Percentiles rank a stretch among this genome's conserved stretches.
These are phyloP conservation scores for Ceriops decandra DNA, from an alignment of 345 rosid genomes.

Conservation along the genomic window DNA sequence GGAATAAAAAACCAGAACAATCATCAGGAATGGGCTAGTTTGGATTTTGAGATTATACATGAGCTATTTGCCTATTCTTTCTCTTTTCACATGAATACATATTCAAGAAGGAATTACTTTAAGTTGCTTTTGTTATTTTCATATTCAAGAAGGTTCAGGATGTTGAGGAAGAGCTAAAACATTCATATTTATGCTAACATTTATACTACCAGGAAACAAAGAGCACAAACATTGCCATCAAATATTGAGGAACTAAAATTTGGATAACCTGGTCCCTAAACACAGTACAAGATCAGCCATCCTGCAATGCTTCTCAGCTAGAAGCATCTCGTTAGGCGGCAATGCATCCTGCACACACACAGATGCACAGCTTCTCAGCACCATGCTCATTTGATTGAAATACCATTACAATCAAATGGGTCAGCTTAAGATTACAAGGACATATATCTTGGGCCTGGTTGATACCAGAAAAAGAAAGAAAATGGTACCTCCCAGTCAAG, in stretches of 20 bases:
- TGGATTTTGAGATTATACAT: background rate
- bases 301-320: constrained; percentile 83
- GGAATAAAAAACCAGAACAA: too few relatives aligned
- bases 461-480: background rate
- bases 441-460: background rate
- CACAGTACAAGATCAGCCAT: constrained; percentile 91
- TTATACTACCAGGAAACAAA: background rate
- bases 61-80: background rate
- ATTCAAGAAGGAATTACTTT: background rate
- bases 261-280: constrained; percentile 76
- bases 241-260: background rate
- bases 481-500: constrained; percentile 94
- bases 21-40: background rate
- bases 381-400: background rate
- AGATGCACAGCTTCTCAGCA: constrained; percentile 5
- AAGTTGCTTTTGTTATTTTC: background rate
- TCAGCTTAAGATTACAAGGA: background rate
- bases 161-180: background rate
- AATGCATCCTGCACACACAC: constrained; percentile 64
- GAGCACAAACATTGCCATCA: background rate
- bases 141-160: background rate
- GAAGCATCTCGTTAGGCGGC: constrained; percentile 79
- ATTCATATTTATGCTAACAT: background rate
- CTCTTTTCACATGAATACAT: too few relatives aligned
- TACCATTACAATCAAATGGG: background rate